Base-by-base conservation (phyloP, 164 flowering plant species). In the Brasenia schreberi region DNA sequence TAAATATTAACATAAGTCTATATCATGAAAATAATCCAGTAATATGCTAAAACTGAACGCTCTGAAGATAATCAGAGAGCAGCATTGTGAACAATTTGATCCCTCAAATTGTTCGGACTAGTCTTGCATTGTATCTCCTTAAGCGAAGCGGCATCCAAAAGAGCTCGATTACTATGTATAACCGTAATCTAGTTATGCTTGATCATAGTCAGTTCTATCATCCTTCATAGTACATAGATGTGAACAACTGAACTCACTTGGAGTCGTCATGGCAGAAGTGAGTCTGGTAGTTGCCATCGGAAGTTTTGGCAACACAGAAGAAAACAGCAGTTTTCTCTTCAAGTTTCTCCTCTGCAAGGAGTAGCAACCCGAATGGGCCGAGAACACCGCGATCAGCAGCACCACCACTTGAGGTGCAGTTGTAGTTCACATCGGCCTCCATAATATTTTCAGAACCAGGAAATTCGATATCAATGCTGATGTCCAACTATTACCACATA, bases 351-450 rank as follows among this genome's bases (percentile, higher is more conserved):
- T 85, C 91, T 1, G 96, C 84, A 18, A 86, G 80, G 19, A 94
- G 85, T 44, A 86, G 70, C 12, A 94, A 62, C 10, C 98, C 98
- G 58, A 94, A 94, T 4, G 97, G 98, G 10, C 98, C 98, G 49
- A 90, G 63, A 33, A 81, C 78, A 4, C 92, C 87, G 23, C 92
- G 77, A 61, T 76, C 76, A 3, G 80, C 76, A 9, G 95, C 81
- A 0, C 97, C 95, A 14, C 80, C 78, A 42, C 91, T 81, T 12
- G 71, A 68, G 17, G 72, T 72, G 77, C 95, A 93, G 63, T 79
- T 81, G 74, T 83, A 90, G 1, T 65, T 72, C 7, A 58, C 80
- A 39, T 77, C 77, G 6, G 75, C 68, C 59, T 69, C 85, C 0
- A 65, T 56, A 23, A 68, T 53, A 44, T 65, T 49, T 14, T 9